Evolutionary conservation across 768 basidiomycete genomes (phyloP), one percentile per base, ranked within the genome.

Genomic region (Lactarius quietus): DNA sequence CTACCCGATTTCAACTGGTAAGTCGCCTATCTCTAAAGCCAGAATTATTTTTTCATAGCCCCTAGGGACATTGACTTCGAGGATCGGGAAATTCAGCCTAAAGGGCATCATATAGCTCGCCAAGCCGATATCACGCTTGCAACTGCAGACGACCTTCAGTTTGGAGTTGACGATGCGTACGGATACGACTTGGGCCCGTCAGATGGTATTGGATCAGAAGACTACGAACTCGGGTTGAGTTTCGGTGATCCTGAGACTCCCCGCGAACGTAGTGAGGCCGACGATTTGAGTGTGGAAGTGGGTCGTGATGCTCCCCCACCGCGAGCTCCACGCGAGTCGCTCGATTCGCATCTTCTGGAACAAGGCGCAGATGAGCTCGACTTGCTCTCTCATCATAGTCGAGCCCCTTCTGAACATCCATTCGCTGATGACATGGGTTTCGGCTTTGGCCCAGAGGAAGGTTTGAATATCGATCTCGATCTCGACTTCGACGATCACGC

Each of bases 121-220:
- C 80, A 88, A 60, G 91, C 91, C 12, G 94, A 96, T 69, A 95
- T 96, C 71, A 96, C 93, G 1, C 89, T 96, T 43, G 84, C 87
- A 54, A 86, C 85, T 41, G 84, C 86, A 1, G 87, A 92, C 64
- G 88, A 92, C 72, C 85, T 89, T 67, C 81, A 84, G 57, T 83
- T 87, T 68, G 89, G 86, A 73, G 73, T 86, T 36, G 84, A 86
- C 61, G 81, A 80, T 65, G 73, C 76, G 48, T 88, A 87, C 69
- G 86, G 86, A n/a, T 91, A 91, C 66, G 91, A 90, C 70, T 82
- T 92, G 54, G 90, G 88, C 3, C 88, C 88, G 18, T 84, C 84
- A 0, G 90, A 89, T 69, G 93, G 91, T 38, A 91, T 95, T 69
- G 92, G 90, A 26, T 93, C 93, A 3, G 89, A 92, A 73, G 92